A percentile compares a stretch with the other conserved stretches of the same genome.
These are phyloP conservation scores for Euphorbia tirucalli DNA, from an alignment of 345 rosid species.

Conservation along the genomic window DNA sequence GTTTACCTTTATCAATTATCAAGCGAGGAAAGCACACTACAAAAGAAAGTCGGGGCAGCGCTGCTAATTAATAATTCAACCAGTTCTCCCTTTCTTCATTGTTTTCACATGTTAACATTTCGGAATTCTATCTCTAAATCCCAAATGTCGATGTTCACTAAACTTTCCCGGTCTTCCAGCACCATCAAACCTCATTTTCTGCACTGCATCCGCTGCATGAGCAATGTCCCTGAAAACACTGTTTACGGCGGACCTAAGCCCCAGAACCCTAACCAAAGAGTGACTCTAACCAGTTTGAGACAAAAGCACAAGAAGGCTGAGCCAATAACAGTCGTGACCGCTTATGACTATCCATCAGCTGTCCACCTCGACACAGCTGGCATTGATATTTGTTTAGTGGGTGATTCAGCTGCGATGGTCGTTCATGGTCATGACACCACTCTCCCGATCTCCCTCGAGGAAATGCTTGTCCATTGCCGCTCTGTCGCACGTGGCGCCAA, in stretches of 20 bases:
- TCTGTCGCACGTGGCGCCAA: slow-evolving; percentile 85
- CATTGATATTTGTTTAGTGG: slow-evolving; percentile 77
- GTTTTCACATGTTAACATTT: neutral
- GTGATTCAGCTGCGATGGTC: slow-evolving; percentile 95
- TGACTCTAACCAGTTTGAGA: slow-evolving; percentile 54
- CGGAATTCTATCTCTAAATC: neutral
- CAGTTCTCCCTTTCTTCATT: too few species aligned
- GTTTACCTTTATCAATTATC: too few species aligned
- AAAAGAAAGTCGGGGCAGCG: too few species aligned
- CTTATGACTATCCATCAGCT: slow-evolving; percentile 83
- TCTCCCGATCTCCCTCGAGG: slow-evolving; percentile 82
- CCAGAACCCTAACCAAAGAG: slow-evolving; percentile 57
- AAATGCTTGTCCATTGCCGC: slow-evolving; percentile 92
- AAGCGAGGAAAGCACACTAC: too few species aligned
- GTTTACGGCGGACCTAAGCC: slow-evolving; percentile 80
- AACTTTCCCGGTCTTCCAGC: slow-evolving; percentile 1
- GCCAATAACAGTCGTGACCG: slow-evolving; percentile 77
- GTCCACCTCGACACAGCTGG: slow-evolving; percentile 84
- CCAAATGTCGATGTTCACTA: slow-evolving; percentile 6
- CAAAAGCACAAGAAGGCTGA: slow-evolving; percentile 73
- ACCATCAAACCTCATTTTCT: slow-evolving; percentile 8
- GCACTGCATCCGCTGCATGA: slow-evolving; percentile 53
- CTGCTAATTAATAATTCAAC: too few species aligned
- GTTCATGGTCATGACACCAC: slow-evolving; percentile 96
- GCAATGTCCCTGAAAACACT: slow-evolving; percentile 68